Percentiles rank a stretch among this genome's conserved stretches.
Evolutionary conservation across 2,329 filamentous ascomycete species (phyloP).

Genomic region (Claviceps fusiformis): DNA sequence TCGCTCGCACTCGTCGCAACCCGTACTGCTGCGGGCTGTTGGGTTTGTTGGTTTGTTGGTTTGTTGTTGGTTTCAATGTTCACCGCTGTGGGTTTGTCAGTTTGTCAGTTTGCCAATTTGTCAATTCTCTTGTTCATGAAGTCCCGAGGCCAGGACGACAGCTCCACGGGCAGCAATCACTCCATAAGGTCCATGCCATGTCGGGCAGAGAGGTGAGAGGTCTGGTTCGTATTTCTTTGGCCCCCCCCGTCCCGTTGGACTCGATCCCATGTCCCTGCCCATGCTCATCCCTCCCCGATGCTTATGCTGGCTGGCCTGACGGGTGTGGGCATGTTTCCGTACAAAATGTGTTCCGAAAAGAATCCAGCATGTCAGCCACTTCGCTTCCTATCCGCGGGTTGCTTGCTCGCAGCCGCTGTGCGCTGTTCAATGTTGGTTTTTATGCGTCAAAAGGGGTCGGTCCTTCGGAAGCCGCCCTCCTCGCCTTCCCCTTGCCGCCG

Average conservation of each 20-base stretch:
- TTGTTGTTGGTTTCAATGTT: no score
- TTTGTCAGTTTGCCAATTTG: no score
- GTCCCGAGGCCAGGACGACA: not conserved
- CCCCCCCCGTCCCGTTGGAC: no score
- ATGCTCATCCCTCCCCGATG: not conserved
- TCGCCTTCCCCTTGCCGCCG: not conserved
- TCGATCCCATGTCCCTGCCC: not conserved
- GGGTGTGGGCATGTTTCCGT: not conserved
- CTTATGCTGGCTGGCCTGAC: not conserved
- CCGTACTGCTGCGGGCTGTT: no score
- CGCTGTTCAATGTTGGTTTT: not conserved
- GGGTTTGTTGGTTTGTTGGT: no score
- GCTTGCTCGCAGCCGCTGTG: conserved; percentile 1
- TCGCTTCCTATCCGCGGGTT: not conserved
- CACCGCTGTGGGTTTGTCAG: no score
- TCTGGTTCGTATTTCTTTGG: no score
- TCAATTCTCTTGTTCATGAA: no score
- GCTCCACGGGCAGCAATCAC: not conserved
- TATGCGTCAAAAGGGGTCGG: conserved; percentile 1
- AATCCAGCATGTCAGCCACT: not conserved
- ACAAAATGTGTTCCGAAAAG: not conserved
- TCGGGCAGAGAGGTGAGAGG: not conserved
- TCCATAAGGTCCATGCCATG: not conserved
- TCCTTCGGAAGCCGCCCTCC: not conserved
- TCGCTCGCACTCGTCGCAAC: no score